phyloP scores from a whole-genome alignment of 2,329 filamentous ascomycete species.

The Cordyceps farinosa region DNA sequence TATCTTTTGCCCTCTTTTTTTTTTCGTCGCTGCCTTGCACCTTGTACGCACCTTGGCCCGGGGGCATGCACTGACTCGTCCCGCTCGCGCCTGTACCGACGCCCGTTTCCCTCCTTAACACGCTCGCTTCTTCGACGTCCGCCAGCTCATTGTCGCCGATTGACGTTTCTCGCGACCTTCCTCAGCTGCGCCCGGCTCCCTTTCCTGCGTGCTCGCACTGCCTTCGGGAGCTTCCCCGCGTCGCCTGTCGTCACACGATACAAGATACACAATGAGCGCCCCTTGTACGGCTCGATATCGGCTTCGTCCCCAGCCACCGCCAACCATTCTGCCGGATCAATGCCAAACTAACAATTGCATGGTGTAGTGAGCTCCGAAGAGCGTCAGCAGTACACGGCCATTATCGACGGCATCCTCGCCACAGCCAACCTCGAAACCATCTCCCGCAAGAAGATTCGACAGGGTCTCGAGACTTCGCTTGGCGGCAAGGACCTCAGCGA shows the following conservation, averaged over 20 bases:
- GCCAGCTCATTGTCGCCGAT: background rate
- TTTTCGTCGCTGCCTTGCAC: background rate
- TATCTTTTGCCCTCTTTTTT: background rate
- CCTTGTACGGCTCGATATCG: slow-evolving; percentile 22
- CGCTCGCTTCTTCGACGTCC: background rate
- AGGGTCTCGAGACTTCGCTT: slow-evolving; percentile 51
- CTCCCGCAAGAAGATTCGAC: slow-evolving; percentile 59
- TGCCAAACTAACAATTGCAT: slow-evolving; percentile 10
- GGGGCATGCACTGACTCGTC: slow-evolving; percentile 18
- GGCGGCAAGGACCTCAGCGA: slow-evolving; percentile 55
- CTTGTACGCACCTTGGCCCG: background rate
- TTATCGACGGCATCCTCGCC: slow-evolving; percentile 58
- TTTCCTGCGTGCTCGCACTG: background rate
- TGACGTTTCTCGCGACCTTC: background rate
- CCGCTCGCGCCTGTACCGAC: slow-evolving; percentile 9
- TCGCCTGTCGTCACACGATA: slow-evolving; percentile 1
- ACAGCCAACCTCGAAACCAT: slow-evolving; percentile 60
- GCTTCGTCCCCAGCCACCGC: background rate
- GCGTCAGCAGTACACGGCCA: slow-evolving; percentile 49
- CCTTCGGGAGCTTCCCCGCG: background rate
- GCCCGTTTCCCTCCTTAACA: slow-evolving; percentile 1
- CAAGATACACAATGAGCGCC: slow-evolving; percentile 24
- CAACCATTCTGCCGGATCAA: background rate
- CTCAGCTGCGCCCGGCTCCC: background rate
- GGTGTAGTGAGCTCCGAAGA: slow-evolving; percentile 48